Base-by-base conservation (phyloP, 768 basidiomycete genomes). In the Collybiopsis confluens region DNA sequence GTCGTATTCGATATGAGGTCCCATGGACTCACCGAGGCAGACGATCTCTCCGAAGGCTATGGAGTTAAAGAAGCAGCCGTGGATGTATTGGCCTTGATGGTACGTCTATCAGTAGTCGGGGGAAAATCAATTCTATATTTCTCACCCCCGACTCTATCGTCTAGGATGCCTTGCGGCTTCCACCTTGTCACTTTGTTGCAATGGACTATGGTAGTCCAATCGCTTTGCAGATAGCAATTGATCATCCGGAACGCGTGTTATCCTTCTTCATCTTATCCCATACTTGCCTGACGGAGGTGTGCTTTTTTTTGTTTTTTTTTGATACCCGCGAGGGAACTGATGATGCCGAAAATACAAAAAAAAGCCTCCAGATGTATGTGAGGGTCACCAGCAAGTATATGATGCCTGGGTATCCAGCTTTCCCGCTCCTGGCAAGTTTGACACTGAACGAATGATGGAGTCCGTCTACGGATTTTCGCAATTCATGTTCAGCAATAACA, bases 301-400 rank as follows among this genome's bases (percentile, higher is more conserved):
- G 35, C 45, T 24, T 35, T 13, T 5, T 33, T 33, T 33, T n/a
- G n/a, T n/a, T n/a, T n/a, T n/a, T n/a, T n/a, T n/a, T n/a, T n/a
- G n/a, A n/a, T n/a, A n/a, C n/a, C n/a, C n/a, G n/a, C n/a, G n/a
- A n/a, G n/a, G n/a, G n/a, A n/a, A n/a, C n/a, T n/a, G n/a, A n/a
- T n/a, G n/a, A n/a, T n/a, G n/a, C n/a, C n/a, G n/a, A n/a, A n/a
- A n/a, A n/a, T n/a, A n/a, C n/a, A n/a, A n/a, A n/a, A n/a, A n/a
- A 27, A 42, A 53, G 52, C 52, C 43, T 43, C 30, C 52, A 36
- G 50, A 44, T 27, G 35, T 53, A 8, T 42, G 52, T 26, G 52
- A 53, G 36, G 43, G 41, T 21, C 52, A 53, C 18, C 41, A 40
- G 18, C 42, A 53, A 20, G 43, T 53, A 8, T 42, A 53, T 27